These are phyloP conservation scores for Capsicum pubescens DNA, from an alignment of 257 asterid species.

Conservation along the genomic window DNA sequence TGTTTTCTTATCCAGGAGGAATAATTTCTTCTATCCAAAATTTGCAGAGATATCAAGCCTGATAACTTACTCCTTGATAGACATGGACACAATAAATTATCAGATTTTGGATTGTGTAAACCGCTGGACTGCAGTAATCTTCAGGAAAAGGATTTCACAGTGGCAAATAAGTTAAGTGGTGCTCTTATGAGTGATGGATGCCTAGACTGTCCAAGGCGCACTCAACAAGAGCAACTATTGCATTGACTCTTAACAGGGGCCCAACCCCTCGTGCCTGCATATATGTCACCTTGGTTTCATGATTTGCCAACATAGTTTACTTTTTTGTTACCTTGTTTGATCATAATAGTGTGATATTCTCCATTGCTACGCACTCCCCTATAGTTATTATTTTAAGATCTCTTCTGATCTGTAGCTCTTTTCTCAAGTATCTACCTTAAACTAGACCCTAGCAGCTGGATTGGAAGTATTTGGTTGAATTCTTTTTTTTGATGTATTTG, in stretches of 20 bases:
- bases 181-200: constrained; percentile 92
- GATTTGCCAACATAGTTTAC: too few relatives aligned
- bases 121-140: constrained; percentile 92
- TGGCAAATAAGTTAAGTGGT: constrained; percentile 70
- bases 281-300: too few relatives aligned
- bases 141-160: constrained; percentile 90
- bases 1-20: not conserved
- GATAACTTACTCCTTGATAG: constrained; percentile 93
- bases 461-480: not conserved
- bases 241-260: constrained; percentile 60
- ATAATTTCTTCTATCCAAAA: constrained; percentile 24
- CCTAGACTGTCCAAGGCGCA: constrained; percentile 80
- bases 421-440: not conserved
- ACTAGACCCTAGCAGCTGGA: not conserved
- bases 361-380: not conserved
- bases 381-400: not conserved
- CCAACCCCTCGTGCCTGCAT: too few relatives aligned
- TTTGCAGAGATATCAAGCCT: constrained; percentile 95
- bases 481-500: not conserved
- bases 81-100: constrained; percentile 85
- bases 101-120: constrained; percentile 96
- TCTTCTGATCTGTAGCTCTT: not conserved
- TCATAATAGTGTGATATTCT: too few relatives aligned
- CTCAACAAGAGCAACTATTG: constrained; percentile 94
- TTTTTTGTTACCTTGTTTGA: too few relatives aligned